Evolutionary conservation across 2,329 filamentous ascomycete species (phyloP).

Genomic region (Chrysoporthe deuterocubensis): DNA sequence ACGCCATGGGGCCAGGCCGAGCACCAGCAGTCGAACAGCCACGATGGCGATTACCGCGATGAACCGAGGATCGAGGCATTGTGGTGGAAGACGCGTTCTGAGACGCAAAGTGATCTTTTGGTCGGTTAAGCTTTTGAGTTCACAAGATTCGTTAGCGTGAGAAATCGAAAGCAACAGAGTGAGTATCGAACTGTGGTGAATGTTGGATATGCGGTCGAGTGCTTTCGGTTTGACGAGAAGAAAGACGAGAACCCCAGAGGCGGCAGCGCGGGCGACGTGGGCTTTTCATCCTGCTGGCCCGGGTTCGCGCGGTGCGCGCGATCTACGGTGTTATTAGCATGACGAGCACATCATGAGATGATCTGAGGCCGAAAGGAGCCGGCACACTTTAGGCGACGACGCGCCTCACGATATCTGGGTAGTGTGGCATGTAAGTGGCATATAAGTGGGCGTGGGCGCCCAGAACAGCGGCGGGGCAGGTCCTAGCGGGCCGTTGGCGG

Average conservation of each 20-base stretch:
- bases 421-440: background rate
- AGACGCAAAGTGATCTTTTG: background rate
- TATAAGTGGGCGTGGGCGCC: background rate
- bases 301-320: background rate
- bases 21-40: background rate
- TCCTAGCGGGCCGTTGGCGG: background rate
- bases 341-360: background rate
- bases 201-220: background rate
- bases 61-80: background rate
- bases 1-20: background rate
- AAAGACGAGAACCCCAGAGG: background rate
- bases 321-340: background rate
- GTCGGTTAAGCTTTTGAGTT: background rate
- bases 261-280: background rate
- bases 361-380: background rate
- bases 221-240: conserved; percentile 3
- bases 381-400: background rate
- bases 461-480: background rate
- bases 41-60: background rate
- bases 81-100: background rate
- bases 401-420: background rate
- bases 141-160: too few relatives aligned
- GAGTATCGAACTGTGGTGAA: background rate
- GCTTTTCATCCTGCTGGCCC: background rate
- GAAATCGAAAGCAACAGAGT: background rate